These are phyloP conservation scores for Entomophthora muscae DNA, from an alignment of 371 early-diverging fungal species.

Conservation along the genomic window DNA sequence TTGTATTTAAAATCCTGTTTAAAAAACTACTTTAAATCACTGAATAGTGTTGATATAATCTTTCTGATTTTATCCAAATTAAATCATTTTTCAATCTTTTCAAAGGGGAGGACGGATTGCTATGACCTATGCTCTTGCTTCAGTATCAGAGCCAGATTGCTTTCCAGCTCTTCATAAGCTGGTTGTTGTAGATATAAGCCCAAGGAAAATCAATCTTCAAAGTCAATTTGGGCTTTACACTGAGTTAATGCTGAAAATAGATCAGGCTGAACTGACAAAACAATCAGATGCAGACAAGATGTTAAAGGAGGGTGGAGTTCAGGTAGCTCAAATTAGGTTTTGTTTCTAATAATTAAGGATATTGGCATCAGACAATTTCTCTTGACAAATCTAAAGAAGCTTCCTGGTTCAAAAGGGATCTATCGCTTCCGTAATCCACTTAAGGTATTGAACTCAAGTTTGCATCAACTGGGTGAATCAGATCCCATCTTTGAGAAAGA, in stretches of 20 bases:
- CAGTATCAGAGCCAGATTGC: not conserved
- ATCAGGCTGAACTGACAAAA: slow-evolving; percentile 24
- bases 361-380: slow-evolving; percentile 62
- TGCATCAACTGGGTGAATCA: slow-evolving; percentile 30
- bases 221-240: slow-evolving; percentile 38
- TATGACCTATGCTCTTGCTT: slow-evolving; percentile 55
- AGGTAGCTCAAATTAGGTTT: slow-evolving; percentile 12
- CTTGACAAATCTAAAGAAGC: slow-evolving; percentile 66
- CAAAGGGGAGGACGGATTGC: slow-evolving; percentile 74
- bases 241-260: slow-evolving; percentile 45
- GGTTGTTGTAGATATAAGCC: slow-evolving; percentile 77
- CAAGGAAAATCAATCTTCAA: slow-evolving; percentile 28
- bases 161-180: slow-evolving; percentile 21
- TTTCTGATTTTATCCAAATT: no score
- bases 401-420: slow-evolving; percentile 16
- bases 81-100: not conserved
- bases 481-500: slow-evolving; percentile 10
- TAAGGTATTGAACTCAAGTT: slow-evolving; percentile 30
- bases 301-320: slow-evolving; percentile 22
- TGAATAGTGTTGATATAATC: no score
- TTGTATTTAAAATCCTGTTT: no score
- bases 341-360: slow-evolving; percentile 18
- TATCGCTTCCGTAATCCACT: slow-evolving; percentile 57
- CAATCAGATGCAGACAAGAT: slow-evolving; percentile 58
- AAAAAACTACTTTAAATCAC: no score